Percentiles rank a stretch among this genome's conserved stretches.
Evolutionary conservation across 108 stramenopile species (phyloP).

Genomic region (Cyclostephanos tholiformis): DNA sequence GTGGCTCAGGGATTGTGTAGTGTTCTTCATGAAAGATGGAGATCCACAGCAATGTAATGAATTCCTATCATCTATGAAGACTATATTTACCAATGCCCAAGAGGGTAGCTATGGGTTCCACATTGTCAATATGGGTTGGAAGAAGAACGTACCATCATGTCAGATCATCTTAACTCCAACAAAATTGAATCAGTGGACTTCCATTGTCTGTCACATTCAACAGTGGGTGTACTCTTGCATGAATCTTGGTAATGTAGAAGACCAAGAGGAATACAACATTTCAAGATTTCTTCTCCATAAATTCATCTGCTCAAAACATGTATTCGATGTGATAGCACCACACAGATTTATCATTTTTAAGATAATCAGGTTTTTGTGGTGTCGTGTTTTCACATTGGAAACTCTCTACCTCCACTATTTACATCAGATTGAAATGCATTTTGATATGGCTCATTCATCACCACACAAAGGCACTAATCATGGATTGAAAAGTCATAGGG

Average conservation of each 20-base stretch:
- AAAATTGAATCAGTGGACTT: neutral
- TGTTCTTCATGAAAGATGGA: no score
- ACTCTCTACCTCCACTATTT: neutral
- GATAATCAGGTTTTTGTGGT: neutral
- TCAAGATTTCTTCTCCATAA: constrained; percentile 5
- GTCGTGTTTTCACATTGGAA: neutral
- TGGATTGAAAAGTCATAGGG: constrained; percentile 4
- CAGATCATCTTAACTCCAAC: neutral
- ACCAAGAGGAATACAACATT: constrained; percentile 17
- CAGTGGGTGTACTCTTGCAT: constrained; percentile 27
- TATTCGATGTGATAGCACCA: neutral
- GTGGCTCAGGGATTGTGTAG: no score
- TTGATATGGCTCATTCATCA: constrained; percentile 1
- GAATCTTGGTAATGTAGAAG: constrained; percentile 19
- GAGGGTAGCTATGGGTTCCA: neutral
- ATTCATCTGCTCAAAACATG: neutral
- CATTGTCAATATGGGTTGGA: neutral
- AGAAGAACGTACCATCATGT: neutral
- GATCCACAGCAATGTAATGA: no score
- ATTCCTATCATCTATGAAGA: neutral
- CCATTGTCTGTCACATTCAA: neutral
- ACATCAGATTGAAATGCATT: neutral
- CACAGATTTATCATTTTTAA: neutral
- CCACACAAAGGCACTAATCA: constrained; percentile 16
- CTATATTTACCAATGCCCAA: neutral